A percentile compares a stretch with the other conserved stretches of the same genome.
Evolutionary conservation across 169 alveolate species (phyloP).

Genomic region (Miamiensis avidus): DNA sequence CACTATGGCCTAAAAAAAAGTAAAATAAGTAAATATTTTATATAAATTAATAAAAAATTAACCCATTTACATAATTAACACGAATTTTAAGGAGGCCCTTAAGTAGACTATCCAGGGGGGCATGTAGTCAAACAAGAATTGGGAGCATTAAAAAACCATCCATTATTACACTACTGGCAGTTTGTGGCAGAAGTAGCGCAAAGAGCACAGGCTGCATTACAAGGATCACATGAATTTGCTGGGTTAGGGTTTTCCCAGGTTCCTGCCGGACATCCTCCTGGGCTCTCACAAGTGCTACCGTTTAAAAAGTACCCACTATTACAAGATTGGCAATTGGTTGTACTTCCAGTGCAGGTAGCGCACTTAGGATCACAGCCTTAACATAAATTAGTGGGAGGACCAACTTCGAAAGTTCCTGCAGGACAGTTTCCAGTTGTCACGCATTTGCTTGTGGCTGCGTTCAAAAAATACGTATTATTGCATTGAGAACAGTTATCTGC

Average conservation of each 20-base stretch:
- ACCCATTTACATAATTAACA: background rate
- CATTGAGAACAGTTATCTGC: background rate
- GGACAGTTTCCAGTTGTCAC: background rate
- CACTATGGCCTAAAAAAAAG: no score
- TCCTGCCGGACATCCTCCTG: background rate
- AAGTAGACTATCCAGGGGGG: background rate
- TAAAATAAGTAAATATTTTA: no score
- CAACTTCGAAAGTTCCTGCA: background rate
- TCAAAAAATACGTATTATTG: background rate
- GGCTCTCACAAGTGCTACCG: background rate
- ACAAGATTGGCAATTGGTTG: background rate
- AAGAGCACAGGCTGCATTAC: background rate
- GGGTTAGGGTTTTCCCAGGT: background rate
- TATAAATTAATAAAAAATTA: no score
- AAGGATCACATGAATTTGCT: background rate
- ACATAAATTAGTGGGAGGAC: background rate
- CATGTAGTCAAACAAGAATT: background rate
- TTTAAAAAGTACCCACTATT: background rate
- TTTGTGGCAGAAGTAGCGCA: background rate
- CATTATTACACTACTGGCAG: background rate
- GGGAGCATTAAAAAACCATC: background rate
- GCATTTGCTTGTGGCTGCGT: background rate
- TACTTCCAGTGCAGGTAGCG: background rate
- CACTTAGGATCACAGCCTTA: background rate
- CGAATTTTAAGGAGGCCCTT: background rate